Base-by-base conservation (phyloP, 1,284 basidiomycete species). In the Puccinia hordei region DNA sequence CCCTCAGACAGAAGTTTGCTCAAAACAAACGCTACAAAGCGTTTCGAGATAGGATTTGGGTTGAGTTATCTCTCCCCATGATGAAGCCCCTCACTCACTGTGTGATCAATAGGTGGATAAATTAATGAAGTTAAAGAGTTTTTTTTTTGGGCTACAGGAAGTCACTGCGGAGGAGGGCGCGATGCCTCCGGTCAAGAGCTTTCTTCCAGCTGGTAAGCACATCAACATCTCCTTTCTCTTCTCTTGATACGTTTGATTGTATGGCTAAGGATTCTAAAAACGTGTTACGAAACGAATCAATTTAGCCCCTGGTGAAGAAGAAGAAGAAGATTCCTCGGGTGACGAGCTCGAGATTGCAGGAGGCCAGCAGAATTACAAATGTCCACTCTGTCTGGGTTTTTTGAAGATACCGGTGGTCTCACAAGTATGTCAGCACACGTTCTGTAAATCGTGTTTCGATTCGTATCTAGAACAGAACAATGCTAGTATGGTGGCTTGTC, bases 261-360 rank as follows among this genome's bases (percentile, higher is more conserved):
- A 2, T 63, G 24, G 24, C 41, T 46, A 61, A 12, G 33, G 12
- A 22, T 22, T 1, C 57, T 66, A 2, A 24, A 66, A 22, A 33
- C 15, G 12, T 53, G 13, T 22, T 66, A 19, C 38, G 17, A 19
- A 17, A 38, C 2, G 0, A 38, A 38, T 30, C 19, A 44, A 38
- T 38, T 53, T 59, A 71, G 27, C 24, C 4, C 46, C 49, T 24
- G 71, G 57, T 15, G 69, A 80, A 73, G 71, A 57, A 30, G 78
- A 80, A 4, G 55, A 63, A 63, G 68, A 80, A 12, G 66, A 69
- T 1, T 80, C 78, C 8, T 57, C 51, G 13, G 78, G 59, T 10
- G 78, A 80, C 27, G 78, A 80, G 12, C 55, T 80, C 24, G 78
- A 59, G n/a, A 73, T 80, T 17, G 78, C 69, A 5, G 78, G 78